Conservation (phyloP, 441 rosid species). For the Populus trichocarpa region DNA sequence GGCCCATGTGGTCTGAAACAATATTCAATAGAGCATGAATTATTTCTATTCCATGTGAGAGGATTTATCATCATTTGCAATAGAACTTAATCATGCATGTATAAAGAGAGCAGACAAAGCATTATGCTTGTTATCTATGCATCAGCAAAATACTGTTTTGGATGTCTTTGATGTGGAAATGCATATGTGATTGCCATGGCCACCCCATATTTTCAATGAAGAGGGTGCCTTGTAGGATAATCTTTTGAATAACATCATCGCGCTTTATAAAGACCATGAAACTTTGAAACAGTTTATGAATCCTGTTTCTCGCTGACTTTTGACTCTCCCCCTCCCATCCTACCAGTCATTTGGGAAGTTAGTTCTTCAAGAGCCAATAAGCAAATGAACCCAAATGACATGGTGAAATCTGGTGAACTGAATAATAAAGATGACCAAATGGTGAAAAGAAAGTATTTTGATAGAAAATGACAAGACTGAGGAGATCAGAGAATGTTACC, state of each 20-base stretch:
- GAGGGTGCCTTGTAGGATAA: background rate
- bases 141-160: background rate
- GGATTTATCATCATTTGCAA: background rate
- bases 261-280: background rate
- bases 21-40: conserved; percentile 9
- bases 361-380: too few species aligned
- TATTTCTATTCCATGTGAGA: background rate
- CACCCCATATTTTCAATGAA: background rate
- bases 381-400: too few species aligned
- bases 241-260: background rate
- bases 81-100: background rate
- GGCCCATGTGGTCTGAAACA: conserved; percentile 38
- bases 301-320: background rate
- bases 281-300: background rate
- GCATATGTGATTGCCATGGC: background rate
- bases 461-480: background rate
- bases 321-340: background rate
- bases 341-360: too few species aligned
- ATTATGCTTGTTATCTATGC: background rate
- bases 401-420: background rate
- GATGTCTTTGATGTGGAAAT: background rate
- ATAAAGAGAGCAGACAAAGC: background rate
- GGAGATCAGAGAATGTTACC: conserved; percentile 35
- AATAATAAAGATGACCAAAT: background rate
- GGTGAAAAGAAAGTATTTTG: background rate